Conservation (phyloP, 805 yeast species). For the Ogataea methylovora region DNA sequence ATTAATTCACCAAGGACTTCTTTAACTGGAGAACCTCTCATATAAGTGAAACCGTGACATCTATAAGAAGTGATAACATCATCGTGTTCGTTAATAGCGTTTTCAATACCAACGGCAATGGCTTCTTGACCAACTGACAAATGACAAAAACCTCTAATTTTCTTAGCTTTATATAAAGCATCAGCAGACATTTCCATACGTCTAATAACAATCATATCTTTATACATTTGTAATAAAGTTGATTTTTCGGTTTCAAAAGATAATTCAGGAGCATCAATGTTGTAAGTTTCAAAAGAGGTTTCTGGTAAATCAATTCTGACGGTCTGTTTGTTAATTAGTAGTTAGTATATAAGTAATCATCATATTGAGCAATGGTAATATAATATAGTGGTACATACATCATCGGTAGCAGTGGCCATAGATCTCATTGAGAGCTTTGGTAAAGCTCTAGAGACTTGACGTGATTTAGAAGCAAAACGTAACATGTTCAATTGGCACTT, state of each 20-base stretch:
- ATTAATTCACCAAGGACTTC: slow-evolving; percentile 90
- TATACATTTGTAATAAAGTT: slow-evolving; percentile 83
- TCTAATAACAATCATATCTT: slow-evolving; percentile 89
- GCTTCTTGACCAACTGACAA: slow-evolving; percentile 98
- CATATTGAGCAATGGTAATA: neutral
- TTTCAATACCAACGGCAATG: slow-evolving; percentile 96
- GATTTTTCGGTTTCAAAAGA: slow-evolving; percentile 74
- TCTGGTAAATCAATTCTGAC: slow-evolving; percentile 61
- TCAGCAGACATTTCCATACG: slow-evolving; percentile 99
- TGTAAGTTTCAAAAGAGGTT: slow-evolving; percentile 77
- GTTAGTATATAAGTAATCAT: neutral
- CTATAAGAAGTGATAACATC: slow-evolving; percentile 94
- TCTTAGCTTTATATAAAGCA: slow-evolving; percentile 96
- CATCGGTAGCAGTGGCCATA: slow-evolving; percentile 24
- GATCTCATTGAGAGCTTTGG: slow-evolving; percentile 18
- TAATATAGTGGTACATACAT: slow-evolving; percentile 11
- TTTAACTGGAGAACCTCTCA: slow-evolving; percentile 92
- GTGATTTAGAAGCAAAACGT: slow-evolving; percentile 13
- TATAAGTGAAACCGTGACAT: slow-evolving; percentile 97
- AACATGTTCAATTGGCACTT: too few relatives aligned
- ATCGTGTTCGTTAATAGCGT: slow-evolving; percentile 80
- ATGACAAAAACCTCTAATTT: slow-evolving; percentile 98
- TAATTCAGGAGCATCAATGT: slow-evolving; percentile 65
- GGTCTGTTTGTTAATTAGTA: slow-evolving; percentile 10
- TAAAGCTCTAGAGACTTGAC: slow-evolving; percentile 10